Percentiles rank a stretch among this genome's conserved stretches.
Conservation (phyloP, 768 basidiomycete genomes). For the Infundibulicybe gibba region DNA sequence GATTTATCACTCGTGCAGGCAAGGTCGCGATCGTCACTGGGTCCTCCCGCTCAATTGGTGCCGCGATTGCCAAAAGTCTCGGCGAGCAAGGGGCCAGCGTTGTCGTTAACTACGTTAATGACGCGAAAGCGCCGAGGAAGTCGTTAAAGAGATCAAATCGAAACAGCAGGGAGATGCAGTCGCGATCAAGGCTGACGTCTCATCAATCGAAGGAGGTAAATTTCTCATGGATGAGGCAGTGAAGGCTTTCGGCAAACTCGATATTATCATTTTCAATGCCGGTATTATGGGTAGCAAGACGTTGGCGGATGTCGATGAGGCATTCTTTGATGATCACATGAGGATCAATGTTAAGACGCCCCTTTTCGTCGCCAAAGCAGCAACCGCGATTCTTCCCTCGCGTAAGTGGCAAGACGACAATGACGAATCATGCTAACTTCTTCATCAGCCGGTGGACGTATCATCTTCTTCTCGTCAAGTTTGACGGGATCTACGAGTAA, state of each 20-base stretch:
- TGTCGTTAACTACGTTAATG: conserved; percentile 51
- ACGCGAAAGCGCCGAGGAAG: conserved; percentile 35
- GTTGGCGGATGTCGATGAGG: conserved; percentile 48
- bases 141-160: conserved; percentile 42
- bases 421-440: background rate
- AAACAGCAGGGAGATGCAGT: conserved; percentile 43
- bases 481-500: conserved; percentile 38
- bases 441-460: conserved; percentile 42
- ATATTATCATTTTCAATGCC: conserved; percentile 59
- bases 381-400: conserved; percentile 34
- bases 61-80: conserved; percentile 48
- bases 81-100: conserved; percentile 55
- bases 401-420: conserved; percentile 26
- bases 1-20: conserved; percentile 17
- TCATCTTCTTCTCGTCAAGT: conserved; percentile 56
- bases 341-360: conserved; percentile 58
- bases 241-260: conserved; percentile 45
- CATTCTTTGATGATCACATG: conserved; percentile 47
- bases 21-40: conserved; percentile 62
- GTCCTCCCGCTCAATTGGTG: conserved; percentile 58
- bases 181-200: conserved; percentile 49
- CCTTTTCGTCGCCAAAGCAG: conserved; percentile 49
- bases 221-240: conserved; percentile 44
- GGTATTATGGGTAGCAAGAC: conserved; percentile 50
- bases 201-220: conserved; percentile 43